Evolutionary conservation across 352 stramenopile genomes (phyloP).

Genomic region (Pythium sp.): DNA sequence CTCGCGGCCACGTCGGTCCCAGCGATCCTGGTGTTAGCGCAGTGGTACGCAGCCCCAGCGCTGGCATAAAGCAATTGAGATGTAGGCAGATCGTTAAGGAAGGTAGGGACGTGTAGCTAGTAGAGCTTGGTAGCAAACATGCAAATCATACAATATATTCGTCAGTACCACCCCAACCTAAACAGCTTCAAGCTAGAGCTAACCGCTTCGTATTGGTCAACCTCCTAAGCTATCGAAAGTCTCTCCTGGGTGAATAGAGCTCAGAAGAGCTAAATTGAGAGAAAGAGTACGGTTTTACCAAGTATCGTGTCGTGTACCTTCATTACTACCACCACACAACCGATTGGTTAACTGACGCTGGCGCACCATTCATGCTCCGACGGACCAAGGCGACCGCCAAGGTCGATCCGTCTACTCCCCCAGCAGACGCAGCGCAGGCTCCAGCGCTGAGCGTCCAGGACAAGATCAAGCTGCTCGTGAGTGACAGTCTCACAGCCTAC

Average conservation of each 20-base stretch:
- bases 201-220: too few species aligned
- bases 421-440: background rate
- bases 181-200: too few species aligned
- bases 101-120: too few species aligned
- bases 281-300: background rate
- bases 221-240: too few species aligned
- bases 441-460: conserved; percentile 19
- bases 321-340: background rate
- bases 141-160: too few species aligned
- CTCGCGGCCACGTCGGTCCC: too few species aligned
- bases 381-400: background rate
- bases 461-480: conserved; percentile 18
- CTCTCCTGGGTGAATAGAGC: background rate
- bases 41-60: too few species aligned
- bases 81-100: too few species aligned
- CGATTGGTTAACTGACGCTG: background rate
- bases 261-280: background rate
- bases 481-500: conserved; percentile 19
- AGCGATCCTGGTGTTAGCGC: too few species aligned
- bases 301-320: background rate
- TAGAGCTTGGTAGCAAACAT: too few species aligned
- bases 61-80: too few species aligned
- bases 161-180: too few species aligned
- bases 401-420: background rate
- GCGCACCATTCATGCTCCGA: background rate